Conservation (phyloP, 1,284 basidiomycete species). For the Ganoderma sp. region DNA sequence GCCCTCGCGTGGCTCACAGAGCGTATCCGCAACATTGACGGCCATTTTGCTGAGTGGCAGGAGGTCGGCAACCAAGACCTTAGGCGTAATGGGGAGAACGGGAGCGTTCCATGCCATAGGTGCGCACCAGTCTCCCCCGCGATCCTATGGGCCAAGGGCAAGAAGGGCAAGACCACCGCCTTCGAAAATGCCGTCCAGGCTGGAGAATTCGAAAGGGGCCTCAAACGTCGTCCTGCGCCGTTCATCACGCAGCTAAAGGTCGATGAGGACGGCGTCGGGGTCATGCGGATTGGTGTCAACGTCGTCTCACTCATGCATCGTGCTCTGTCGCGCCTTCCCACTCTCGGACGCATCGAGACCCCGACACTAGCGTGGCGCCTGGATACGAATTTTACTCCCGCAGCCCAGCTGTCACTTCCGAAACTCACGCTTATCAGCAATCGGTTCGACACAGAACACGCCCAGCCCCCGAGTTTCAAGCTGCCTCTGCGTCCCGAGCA, state of each 20-base stretch:
- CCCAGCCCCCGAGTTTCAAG: constrained; percentile 82
- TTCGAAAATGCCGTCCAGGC: constrained; percentile 86
- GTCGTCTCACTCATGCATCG: constrained; percentile 88
- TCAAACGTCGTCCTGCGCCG: constrained; percentile 86
- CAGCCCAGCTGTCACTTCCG: constrained; percentile 63
- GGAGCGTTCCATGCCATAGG: constrained; percentile 59
- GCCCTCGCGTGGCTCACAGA: constrained; percentile 87
- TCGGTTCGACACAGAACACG: constrained; percentile 73
- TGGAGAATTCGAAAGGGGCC: constrained; percentile 83
- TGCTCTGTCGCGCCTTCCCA: constrained; percentile 82
- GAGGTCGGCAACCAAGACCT: constrained; percentile 44
- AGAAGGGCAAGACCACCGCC: constrained; percentile 61
- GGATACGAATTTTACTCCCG: constrained; percentile 76
- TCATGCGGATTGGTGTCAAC: constrained; percentile 87
- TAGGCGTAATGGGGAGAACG: constrained; percentile 41
- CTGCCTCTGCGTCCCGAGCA: constrained; percentile 83
- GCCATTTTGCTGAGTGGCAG: constrained; percentile 68
- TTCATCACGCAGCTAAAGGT: constrained; percentile 88
- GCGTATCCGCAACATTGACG: constrained; percentile 76
- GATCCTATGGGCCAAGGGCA: constrained; percentile 72
- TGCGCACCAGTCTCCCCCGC: constrained; percentile 83
- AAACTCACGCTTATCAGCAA: constrained; percentile 81
- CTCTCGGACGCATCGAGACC: constrained; percentile 53
- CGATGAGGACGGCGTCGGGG: constrained; percentile 65
- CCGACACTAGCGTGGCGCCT: constrained; percentile 80